Evolutionary conservation across 257 asterid genomes (phyloP), one percentile per base, ranked within the genome.

Genomic region (Osmanthus fragrans): DNA sequence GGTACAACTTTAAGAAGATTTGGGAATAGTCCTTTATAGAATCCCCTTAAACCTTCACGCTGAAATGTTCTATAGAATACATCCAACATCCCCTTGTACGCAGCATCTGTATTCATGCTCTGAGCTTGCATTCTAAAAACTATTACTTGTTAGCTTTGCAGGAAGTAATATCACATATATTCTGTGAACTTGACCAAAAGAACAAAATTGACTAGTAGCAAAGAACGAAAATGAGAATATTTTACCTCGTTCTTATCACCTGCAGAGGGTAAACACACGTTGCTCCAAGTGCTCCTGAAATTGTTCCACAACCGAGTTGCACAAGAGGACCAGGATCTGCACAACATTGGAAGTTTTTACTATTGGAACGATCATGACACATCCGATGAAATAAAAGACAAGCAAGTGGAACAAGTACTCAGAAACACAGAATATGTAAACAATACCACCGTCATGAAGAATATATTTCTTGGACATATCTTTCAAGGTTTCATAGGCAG

Each of bases 261-360:
- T 96, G 98, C 77, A 96, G 83, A 40, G 99, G 99, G 82, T 96
- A 96, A 77, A 92, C 99, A 72, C 98, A 92, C 0, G 96, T 91
- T 64, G 99, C 99, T 82, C 98, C 99, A 69, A 94, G 89, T 19
- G 98, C 94, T 84, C 98, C 97, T 0, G 99, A 94, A 65, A 96
- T 76, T 33, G 97, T 94, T 82, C 99, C 99, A 79, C 98, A 96
- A 72, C 96, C 87, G 21, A 96, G 92, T 81, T 91, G 99, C 83
- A 90, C 89, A 63, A 91, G 89, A 74, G 98, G 92, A 60, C 99
- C 98, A 69, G 99, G 97, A 81, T 96, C 99, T 96, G 96, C 87
- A 81, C 29, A 76, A 60, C 54, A 83, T 69, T 71, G 68, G 71
- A 76, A 70, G 27, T 40, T 30, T 42, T 76, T 77, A 83, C 72